phyloP scores from a whole-genome alignment of 2,329 filamentous ascomycete species.

The Cercospora canescens region DNA sequence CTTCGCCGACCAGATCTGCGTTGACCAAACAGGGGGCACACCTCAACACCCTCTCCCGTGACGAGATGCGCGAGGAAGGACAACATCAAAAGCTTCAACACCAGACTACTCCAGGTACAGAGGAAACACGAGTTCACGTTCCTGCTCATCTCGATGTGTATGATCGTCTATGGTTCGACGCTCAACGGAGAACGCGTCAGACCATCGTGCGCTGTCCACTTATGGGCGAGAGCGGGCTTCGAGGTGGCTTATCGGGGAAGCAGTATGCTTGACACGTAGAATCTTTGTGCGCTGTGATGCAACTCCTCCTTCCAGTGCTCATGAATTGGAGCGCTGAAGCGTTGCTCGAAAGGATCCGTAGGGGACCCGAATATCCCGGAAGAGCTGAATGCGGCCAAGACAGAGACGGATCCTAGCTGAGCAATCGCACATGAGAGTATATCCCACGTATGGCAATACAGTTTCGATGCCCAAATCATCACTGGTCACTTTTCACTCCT shows the following conservation, averaged over 20 bases:
- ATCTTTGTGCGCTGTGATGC: neutral
- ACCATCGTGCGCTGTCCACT: neutral
- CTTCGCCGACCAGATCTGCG: neutral
- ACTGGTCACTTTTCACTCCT: neutral
- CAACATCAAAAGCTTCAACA: neutral
- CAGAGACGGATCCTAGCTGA: neutral
- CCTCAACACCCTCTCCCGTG: neutral
- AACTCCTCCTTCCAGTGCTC: neutral
- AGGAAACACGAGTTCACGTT: neutral
- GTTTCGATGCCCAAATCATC: neutral
- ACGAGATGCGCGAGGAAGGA: neutral
- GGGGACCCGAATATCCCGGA: neutral
- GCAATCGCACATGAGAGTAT: neutral
- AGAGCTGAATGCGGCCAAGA: neutral
- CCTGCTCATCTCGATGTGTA: neutral
- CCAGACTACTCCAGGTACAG: neutral
- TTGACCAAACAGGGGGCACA: too few species aligned
- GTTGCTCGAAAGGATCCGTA: neutral
- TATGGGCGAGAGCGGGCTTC: neutral
- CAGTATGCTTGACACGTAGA: neutral
- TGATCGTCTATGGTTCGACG: neutral
- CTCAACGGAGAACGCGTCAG: neutral
- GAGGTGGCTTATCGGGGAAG: neutral
- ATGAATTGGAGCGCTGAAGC: neutral
- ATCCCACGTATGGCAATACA: neutral